Evolutionary conservation across 805 yeast genomes (phyloP).

Genomic region (Hanseniaspora thailandica): DNA sequence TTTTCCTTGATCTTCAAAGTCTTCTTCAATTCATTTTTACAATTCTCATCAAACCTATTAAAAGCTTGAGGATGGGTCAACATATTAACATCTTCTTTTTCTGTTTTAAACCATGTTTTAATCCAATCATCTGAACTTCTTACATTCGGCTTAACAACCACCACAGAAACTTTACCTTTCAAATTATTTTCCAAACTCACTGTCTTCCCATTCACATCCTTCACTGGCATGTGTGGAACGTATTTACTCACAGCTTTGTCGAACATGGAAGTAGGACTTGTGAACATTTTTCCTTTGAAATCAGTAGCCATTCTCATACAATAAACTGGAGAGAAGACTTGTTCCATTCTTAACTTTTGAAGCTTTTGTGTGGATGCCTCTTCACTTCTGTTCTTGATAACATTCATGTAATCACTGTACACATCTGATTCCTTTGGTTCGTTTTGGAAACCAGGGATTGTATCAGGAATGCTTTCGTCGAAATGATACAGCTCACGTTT

Average conservation of each 20-base stretch:
- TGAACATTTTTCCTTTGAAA: slow-evolving; percentile 75
- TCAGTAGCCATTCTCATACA: slow-evolving; percentile 53
- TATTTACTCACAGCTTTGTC: slow-evolving; percentile 57
- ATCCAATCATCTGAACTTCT: slow-evolving; percentile 18
- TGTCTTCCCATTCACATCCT: not conserved
- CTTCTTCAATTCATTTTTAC: no score
- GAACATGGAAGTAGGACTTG: slow-evolving; percentile 72
- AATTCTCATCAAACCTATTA: not conserved
- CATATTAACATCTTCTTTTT: not conserved
- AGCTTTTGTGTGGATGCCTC: slow-evolving; percentile 39
- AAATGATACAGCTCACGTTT: slow-evolving; percentile 7
- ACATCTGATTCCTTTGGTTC: slow-evolving; percentile 29
- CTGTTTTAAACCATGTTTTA: slow-evolving; percentile 15
- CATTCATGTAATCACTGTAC: slow-evolving; percentile 35
- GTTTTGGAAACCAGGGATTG: slow-evolving; percentile 28
- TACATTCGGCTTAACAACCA: slow-evolving; percentile 15
- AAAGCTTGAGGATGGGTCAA: not conserved
- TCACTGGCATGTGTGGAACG: slow-evolving; percentile 58
- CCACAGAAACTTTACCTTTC: slow-evolving; percentile 25
- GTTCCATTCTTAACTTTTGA: slow-evolving; percentile 47
- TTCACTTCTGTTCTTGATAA: slow-evolving; percentile 38
- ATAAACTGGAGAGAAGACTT: slow-evolving; percentile 56
- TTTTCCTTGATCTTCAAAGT: no score
- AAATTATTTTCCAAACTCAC: slow-evolving; percentile 24
- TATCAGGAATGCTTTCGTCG: slow-evolving; percentile 1